These are phyloP conservation scores for Penicillium crystallinum DNA, from an alignment of 495 filamentous ascomycete species.

Conservation along the genomic window DNA sequence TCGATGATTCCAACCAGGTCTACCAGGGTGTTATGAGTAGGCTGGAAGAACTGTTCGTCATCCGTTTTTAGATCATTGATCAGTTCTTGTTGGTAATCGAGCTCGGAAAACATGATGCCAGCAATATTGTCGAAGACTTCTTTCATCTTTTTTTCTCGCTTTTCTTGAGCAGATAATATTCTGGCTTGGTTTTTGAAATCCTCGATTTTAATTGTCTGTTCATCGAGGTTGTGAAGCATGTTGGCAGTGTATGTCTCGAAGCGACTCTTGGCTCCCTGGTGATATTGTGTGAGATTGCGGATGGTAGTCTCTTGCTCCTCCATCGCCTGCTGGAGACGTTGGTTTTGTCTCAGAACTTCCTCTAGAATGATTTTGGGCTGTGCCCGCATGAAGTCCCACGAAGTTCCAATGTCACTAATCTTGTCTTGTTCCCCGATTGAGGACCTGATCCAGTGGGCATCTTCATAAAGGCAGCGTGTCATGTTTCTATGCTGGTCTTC, in stretches of 20 bases:
- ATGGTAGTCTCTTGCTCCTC: not conserved
- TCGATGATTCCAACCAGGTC: not conserved
- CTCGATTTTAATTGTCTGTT: not conserved
- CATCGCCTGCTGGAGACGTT: not conserved
- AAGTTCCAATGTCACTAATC: not conserved
- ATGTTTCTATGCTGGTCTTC: not conserved
- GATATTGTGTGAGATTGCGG: not conserved
- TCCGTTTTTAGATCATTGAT: not conserved
- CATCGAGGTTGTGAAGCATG: not conserved
- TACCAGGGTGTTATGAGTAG: not conserved
- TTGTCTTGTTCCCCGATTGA: not conserved
- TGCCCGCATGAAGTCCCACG: not conserved
- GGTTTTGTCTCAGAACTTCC: not conserved
- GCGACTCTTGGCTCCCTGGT: not conserved
- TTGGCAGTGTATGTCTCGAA: not conserved
- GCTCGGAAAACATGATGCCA: not conserved
- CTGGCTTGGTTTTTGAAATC: not conserved
- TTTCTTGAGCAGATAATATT: not conserved
- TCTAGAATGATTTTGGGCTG: no score
- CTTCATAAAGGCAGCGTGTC: not conserved
- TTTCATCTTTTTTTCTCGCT: not conserved
- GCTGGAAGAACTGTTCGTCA: not conserved
- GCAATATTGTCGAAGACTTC: not conserved
- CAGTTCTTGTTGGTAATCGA: not conserved
- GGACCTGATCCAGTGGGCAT: not conserved